Percentiles rank a stretch among this genome's conserved stretches.
These are phyloP conservation scores for Potentilla sterilis DNA, from an alignment of 306 rosid species.

Conservation along the genomic window DNA sequence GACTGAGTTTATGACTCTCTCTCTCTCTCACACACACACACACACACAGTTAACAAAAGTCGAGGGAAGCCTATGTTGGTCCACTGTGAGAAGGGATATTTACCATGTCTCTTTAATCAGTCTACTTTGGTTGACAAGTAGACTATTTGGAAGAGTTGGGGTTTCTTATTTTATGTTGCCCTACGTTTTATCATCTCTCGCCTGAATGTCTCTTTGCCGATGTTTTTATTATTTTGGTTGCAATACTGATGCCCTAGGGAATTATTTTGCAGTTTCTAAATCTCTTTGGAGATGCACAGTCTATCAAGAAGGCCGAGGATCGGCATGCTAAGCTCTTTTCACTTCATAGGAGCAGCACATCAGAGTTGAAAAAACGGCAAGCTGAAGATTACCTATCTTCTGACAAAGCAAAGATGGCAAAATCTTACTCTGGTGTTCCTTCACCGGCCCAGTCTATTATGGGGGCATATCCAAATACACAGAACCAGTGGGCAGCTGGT, in stretches of 20 bases:
- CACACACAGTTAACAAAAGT: neutral
- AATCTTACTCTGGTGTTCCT: slow-evolving; percentile 63
- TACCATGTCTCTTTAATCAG: neutral
- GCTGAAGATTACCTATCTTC: slow-evolving; percentile 88
- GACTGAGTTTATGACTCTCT: neutral
- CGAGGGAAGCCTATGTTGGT: neutral
- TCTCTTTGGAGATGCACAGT: slow-evolving; percentile 83
- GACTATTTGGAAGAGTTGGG: neutral
- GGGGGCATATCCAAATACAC: slow-evolving; percentile 83
- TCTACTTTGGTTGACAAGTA: no score
- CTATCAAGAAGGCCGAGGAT: slow-evolving; percentile 90
- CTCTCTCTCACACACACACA: neutral
- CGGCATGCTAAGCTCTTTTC: slow-evolving; percentile 89
- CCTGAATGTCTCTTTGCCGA: neutral
- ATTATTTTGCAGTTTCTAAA: slow-evolving; percentile 73
- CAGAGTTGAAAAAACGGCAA: slow-evolving; percentile 92
- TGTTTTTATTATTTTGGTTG: slow-evolving; percentile 6
- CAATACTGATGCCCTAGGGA: slow-evolving; percentile 13
- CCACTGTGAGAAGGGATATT: neutral
- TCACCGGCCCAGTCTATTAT: slow-evolving; percentile 76
- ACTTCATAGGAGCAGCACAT: slow-evolving; percentile 73
- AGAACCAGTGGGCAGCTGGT: slow-evolving; percentile 78
- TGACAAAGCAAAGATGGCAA: slow-evolving; percentile 72
- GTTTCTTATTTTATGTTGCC: neutral
- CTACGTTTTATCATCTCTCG: no score